These are phyloP conservation scores for Ambrosiella beaveri DNA, from an alignment of 2,329 filamentous ascomycete genomes.

Conservation along the genomic window DNA sequence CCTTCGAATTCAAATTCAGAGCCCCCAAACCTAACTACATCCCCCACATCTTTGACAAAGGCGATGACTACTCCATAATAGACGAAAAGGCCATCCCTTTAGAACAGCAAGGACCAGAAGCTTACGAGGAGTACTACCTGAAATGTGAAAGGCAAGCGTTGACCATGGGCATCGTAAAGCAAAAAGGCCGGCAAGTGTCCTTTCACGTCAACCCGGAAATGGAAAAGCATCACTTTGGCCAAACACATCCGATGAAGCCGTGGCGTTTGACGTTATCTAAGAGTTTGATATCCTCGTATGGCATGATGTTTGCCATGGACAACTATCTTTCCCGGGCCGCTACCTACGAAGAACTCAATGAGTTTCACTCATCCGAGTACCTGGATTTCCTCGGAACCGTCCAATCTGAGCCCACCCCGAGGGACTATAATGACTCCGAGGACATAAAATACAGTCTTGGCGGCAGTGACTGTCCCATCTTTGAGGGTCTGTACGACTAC, in stretches of 20 bases:
- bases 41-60: constrained; percentile 34
- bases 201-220: constrained; percentile 92
- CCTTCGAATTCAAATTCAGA: constrained; percentile 28
- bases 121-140: constrained; percentile 38
- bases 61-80: constrained; percentile 34
- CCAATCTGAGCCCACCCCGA: constrained; percentile 42
- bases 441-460: constrained; percentile 67
- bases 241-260: constrained; percentile 96
- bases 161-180: constrained; percentile 55
- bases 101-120: constrained; percentile 32
- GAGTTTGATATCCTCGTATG: constrained; percentile 83
- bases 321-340: constrained; percentile 73
- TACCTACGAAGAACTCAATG: constrained; percentile 69
- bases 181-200: constrained; percentile 77
- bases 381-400: constrained; percentile 70
- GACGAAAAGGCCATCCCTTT: constrained; percentile 35
- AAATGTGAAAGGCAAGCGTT: constrained; percentile 40
- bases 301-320: constrained; percentile 94
- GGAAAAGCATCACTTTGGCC: constrained; percentile 92
- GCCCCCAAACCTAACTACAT: constrained; percentile 43
- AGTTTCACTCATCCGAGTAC: constrained; percentile 80
- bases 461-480: constrained; percentile 87
- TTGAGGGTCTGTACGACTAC: constrained; percentile 90
- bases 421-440: constrained; percentile 48
- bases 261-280: constrained; percentile 94